These are phyloP conservation scores for Polychaeton citri DNA, from an alignment of 2,329 filamentous ascomycete genomes.

Conservation along the genomic window DNA sequence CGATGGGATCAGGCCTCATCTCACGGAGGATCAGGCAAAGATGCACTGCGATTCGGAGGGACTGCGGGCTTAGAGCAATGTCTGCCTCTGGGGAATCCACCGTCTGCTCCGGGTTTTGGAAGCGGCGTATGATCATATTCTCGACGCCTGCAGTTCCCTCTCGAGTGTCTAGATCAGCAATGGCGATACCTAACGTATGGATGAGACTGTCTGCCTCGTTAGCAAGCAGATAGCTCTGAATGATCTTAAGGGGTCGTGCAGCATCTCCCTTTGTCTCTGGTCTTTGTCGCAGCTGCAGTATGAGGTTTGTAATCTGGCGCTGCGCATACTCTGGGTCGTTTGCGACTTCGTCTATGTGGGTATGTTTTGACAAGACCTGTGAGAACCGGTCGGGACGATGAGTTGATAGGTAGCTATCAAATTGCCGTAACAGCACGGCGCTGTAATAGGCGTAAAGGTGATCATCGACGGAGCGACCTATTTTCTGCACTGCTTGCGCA, in stretches of 20 bases:
- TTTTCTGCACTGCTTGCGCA: constrained; percentile 58
- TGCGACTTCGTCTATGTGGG: constrained; percentile 51
- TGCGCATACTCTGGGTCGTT: constrained; percentile 30
- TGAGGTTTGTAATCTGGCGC: constrained; percentile 32
- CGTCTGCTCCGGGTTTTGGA: constrained; percentile 4
- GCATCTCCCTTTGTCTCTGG: constrained; percentile 45
- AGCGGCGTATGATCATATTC: constrained; percentile 12
- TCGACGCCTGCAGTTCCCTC: constrained; percentile 7
- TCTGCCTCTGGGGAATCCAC: constrained; percentile 12
- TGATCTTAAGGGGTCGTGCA: constrained; percentile 53
- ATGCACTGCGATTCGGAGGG: constrained; percentile 32
- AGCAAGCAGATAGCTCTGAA: constrained; percentile 64
- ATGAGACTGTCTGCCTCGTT: constrained; percentile 37
- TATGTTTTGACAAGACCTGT: constrained; percentile 43
- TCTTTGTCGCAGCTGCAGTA: constrained; percentile 46
- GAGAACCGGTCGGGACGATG: constrained; percentile 41
- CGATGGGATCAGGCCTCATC: constrained; percentile 31
- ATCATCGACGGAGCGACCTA: constrained; percentile 74
- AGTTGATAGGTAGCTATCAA: constrained; percentile 55
- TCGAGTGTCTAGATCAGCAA: constrained; percentile 25
- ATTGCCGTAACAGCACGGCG: constrained; percentile 65
- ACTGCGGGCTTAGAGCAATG: constrained; percentile 27
- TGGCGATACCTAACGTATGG: constrained; percentile 28
- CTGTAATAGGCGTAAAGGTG: constrained; percentile 80
- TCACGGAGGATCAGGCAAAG: constrained; percentile 56